Evolutionary conservation across 1,284 basidiomycete genomes (phyloP).

Genomic region (Ceratobasidium sp.): DNA sequence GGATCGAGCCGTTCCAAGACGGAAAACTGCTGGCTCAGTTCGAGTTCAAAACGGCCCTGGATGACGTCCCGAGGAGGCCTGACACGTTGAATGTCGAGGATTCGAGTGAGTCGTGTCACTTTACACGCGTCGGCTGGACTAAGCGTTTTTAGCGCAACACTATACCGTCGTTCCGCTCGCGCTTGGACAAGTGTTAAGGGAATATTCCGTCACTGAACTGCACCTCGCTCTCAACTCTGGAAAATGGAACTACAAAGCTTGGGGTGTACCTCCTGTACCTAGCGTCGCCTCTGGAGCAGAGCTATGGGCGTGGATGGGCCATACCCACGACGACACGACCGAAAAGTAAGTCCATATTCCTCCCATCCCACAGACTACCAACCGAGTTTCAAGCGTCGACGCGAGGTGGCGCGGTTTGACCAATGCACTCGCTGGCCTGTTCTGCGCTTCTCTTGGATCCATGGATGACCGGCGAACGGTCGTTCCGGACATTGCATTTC

Average conservation of each 20-base stretch:
- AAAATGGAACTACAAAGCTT: conserved; percentile 87
- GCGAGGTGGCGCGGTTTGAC: conserved; percentile 84
- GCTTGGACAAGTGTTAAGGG: conserved; percentile 83
- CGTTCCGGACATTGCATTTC: conserved; percentile 64
- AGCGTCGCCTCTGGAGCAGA: conserved; percentile 87
- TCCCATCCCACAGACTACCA: background rate
- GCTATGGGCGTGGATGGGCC: conserved; percentile 81
- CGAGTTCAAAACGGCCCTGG: conserved; percentile 74
- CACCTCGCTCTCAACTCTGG: conserved; percentile 89
- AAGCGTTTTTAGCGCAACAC: conserved; percentile 70
- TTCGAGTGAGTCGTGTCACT: conserved; percentile 52
- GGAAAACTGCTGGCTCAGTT: conserved; percentile 87
- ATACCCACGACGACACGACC: conserved; percentile 16
- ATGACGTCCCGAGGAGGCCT: conserved; percentile 63
- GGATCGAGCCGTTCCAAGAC: conserved; percentile 77
- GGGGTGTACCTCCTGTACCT: conserved; percentile 79
- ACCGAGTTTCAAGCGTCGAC: conserved; percentile 60
- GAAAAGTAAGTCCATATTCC: conserved; percentile 58
- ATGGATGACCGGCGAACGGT: conserved; percentile 75
- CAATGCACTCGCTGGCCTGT: conserved; percentile 89
- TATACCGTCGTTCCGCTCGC: conserved; percentile 85
- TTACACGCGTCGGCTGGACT: background rate
- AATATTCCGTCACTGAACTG: conserved; percentile 84
- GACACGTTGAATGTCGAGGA: conserved; percentile 58
- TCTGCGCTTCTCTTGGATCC: conserved; percentile 89